phyloP scores from a whole-genome alignment of 768 basidiomycete genomes.

The Tylopilus balloui region DNA sequence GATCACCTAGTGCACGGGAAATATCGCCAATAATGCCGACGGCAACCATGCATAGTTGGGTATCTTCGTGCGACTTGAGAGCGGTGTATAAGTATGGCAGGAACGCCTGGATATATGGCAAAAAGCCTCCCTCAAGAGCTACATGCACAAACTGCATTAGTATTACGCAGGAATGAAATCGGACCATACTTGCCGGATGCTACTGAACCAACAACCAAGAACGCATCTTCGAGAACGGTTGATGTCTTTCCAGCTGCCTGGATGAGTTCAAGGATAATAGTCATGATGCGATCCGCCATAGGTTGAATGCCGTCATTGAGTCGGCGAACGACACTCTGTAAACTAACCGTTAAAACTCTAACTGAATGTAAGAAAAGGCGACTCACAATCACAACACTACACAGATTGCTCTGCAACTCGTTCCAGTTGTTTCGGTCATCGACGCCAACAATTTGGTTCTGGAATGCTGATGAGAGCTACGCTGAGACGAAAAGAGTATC shows the following conservation, averaged over 20 bases:
- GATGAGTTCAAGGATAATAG: constrained; percentile 78
- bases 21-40: constrained; percentile 96
- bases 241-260: constrained; percentile 87
- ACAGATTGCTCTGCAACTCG: constrained; percentile 93
- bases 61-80: constrained; percentile 89
- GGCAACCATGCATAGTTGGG: constrained; percentile 91
- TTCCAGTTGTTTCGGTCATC: constrained; percentile 99
- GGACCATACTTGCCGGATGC: constrained; percentile 51
- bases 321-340: constrained; percentile 79
- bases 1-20: constrained; percentile 88
- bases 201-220: constrained; percentile 87
- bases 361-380: neutral
- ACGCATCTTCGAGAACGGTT: constrained; percentile 93
- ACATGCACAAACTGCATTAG: constrained; percentile 8
- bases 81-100: constrained; percentile 84
- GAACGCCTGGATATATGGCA: constrained; percentile 81
- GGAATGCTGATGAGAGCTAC: constrained; percentile 4
- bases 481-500: neutral
- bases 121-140: constrained; percentile 76
- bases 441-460: constrained; percentile 91
- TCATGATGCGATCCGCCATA: constrained; percentile 94
- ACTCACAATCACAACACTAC: constrained; percentile 82
- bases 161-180: neutral
- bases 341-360: constrained; percentile 2
- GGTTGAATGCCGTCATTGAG: constrained; percentile 79